A percentile compares a stretch with the other conserved stretches of the same genome.
phyloP scores from a whole-genome alignment of 495 filamentous ascomycete species.

The Penicillium bialowiezense region DNA sequence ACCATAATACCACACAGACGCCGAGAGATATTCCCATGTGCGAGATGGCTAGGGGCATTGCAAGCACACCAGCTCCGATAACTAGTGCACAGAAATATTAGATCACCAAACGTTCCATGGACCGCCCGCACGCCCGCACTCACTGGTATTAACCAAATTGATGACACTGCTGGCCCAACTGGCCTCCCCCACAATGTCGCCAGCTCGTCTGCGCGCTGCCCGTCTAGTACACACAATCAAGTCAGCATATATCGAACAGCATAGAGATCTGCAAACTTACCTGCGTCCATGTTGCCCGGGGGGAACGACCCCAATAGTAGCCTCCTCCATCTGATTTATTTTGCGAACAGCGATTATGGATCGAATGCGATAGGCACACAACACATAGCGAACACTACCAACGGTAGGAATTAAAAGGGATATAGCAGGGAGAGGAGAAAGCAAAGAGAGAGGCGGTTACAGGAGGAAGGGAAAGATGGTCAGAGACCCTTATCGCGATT shows the following conservation, averaged over 20 bases:
- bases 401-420: conserved; percentile 2
- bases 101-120: background rate
- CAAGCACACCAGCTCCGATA: conserved; percentile 88
- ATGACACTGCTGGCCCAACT: conserved; percentile 89
- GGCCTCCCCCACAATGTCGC: conserved; percentile 62
- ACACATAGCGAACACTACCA: conserved; percentile 26
- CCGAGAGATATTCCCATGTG: conserved; percentile 88
- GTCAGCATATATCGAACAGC: no score
- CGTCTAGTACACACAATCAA: conserved; percentile 27
- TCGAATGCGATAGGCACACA: conserved; percentile 15
- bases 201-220: conserved; percentile 46
- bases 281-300: conserved; percentile 26
- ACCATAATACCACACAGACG: conserved; percentile 83
- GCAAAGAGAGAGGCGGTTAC: background rate
- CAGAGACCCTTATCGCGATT: conserved; percentile 1
- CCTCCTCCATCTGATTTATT: conserved; percentile 29
- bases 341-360: conserved; percentile 1
- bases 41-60: conserved; percentile 90
- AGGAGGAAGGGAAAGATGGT: background rate
- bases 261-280: conserved; percentile 18
- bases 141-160: conserved; percentile 90
- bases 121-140: conserved; percentile 14
- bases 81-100: conserved; percentile 48
- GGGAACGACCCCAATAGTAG: conserved; percentile 25
- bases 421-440: background rate